Evolutionary conservation across 1,284 basidiomycete genomes (phyloP), one percentile per base, ranked within the genome.

Genomic region (Naganishia cerealis): DNA sequence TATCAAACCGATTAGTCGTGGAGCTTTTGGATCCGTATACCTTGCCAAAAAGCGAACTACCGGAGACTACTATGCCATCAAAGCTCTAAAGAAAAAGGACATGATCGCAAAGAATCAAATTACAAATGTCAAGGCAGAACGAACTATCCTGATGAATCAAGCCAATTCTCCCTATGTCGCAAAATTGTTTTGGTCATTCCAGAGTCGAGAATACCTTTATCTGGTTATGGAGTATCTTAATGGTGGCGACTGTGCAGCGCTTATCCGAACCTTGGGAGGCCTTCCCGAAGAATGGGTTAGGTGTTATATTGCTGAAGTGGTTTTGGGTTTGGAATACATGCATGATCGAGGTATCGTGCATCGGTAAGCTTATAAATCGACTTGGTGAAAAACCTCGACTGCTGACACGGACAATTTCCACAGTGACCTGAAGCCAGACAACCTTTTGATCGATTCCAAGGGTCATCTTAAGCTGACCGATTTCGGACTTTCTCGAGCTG

Each of bases 21-120:
- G 96, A 65, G 96, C 96, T 1, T 99, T 97, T 76, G 96, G 96
- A 15, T 95, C 94, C 16, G 96, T 99, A 57, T 99, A 96, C 80
- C 85, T 99, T 46, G 92, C 96, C 40, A 96, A 95, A 83, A 99
- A 99, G 85, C 94, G 93, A 74, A 90, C 87, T 5, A 99, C 96
- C 0, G 96, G 96, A 65, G 96, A 99, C 81, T 97, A 98, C 81
- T 99, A 90, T 82, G 96, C 96, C 36, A 96, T 99, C 87, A 99
- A 99, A 82, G 94, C 98, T 40, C 82, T 99, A 74, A 98, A 96
- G 83, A 99, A 99, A 84, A 92, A 94, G 36, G 96, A 99, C 82
- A 99, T 99, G 96, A 98, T 99, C 77, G 93, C 96, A 57, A 99
- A 99, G 86, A 99, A 99, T 83, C 96, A 99, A 81, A 96, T 99